phyloP scores from a whole-genome alignment of 2,329 filamentous ascomycete genomes.

The Ceratocystis harringtonii region DNA sequence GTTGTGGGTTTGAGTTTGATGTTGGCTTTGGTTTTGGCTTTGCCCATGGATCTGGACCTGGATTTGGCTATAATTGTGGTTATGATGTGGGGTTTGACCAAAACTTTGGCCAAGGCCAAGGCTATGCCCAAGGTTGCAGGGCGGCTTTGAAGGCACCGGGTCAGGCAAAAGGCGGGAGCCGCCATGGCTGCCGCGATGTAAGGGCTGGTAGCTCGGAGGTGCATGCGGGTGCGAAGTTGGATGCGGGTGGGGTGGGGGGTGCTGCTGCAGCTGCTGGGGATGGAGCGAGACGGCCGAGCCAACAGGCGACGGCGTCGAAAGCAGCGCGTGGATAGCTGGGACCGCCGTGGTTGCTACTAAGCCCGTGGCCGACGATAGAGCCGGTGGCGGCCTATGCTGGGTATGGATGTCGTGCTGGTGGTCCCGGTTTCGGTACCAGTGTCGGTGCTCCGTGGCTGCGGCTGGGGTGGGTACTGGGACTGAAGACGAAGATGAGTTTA shows the following conservation, averaged over 20 bases:
- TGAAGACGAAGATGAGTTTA: too few relatives aligned
- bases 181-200: slow-evolving; percentile 10
- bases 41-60: not conserved
- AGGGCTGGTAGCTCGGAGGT: not conserved
- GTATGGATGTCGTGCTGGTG: not conserved
- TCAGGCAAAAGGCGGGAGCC: slow-evolving; percentile 11
- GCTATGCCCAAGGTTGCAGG: not conserved
- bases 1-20: too few relatives aligned
- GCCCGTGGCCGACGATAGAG: slow-evolving; percentile 7
- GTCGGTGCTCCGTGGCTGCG: slow-evolving; percentile 4
- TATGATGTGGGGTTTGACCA: too few relatives aligned
- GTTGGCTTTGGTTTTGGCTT: not conserved
- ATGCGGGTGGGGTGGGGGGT: not conserved
- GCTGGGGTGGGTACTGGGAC: not conserved
- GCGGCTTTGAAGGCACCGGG: slow-evolving; percentile 10
- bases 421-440: not conserved
- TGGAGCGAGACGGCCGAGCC: slow-evolving; percentile 13
- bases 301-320: slow-evolving; percentile 14
- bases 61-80: too few relatives aligned
- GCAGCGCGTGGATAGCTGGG: slow-evolving; percentile 8
- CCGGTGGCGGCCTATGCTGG: not conserved
- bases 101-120: too few relatives aligned
- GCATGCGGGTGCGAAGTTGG: not conserved
- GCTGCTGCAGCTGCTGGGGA: slow-evolving; percentile 11
- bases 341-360: slow-evolving; percentile 11